Evolutionary conservation across 352 stramenopile species (phyloP), one percentile per base, ranked within the genome.

Genomic region (Globisporangium recalcitrans): DNA sequence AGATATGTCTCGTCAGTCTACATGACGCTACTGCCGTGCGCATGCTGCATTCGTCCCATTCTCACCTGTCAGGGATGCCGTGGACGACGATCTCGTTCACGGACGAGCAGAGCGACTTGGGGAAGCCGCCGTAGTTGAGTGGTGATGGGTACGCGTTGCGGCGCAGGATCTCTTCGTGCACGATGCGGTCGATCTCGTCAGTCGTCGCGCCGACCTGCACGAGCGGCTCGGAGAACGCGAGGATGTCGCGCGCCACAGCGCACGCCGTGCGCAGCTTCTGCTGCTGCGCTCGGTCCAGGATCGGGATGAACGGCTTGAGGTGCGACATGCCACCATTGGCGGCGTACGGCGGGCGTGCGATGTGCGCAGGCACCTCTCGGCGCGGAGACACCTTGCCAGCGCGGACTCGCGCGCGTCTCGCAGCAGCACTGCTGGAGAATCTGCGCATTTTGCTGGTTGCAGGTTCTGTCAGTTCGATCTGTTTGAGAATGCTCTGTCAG

Each of bases 71-170:
- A 0, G 97, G 96, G 70, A 99, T 99, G 56, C 95, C 96, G 70
- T 99, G 97, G 62, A 97, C 98, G 10, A 98, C 87, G 46, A 99
- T 86, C 70, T 99, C 97, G 76, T 99, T 99, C 52, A 99, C 87
- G 16, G 80, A 97, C 48, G 90, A 89, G 75, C 96, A 99, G 27
- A 99, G 74, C 42, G 92, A 96, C 79, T 99, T 98, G 62, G 93
- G 89, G 70, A 98, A 98, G 54, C 88, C 85, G 47, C 80, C 78
- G 68, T 98, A 98, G 65, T 96, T 94, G n/a, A 98, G 78, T 60
- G 94, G 94, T 40, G 88, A 96, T 48, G 85, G 78, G 64, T 98
- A 98, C 40, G 89, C 96, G 19, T 80, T 80, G 34, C 74, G 70
- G 6, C 75, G 77, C 44, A 98, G 65, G 52, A 98, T 96, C 40